phyloP scores from a whole-genome alignment of 805 yeast genomes.

The Barnettozyma californica region DNA sequence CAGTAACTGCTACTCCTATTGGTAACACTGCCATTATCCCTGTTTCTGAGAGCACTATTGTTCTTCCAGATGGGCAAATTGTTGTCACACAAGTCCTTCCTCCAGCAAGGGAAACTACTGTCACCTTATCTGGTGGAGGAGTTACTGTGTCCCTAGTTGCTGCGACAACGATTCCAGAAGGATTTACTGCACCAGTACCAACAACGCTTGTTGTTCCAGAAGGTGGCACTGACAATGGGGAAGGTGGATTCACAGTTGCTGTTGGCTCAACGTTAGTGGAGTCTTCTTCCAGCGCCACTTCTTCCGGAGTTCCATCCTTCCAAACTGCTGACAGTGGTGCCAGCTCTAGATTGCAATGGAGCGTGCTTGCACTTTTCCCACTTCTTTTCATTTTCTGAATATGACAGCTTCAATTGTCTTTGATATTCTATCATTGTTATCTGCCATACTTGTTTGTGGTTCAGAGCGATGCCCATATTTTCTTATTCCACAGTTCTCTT shows the following conservation, averaged over 20 bases:
- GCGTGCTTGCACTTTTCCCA: not conserved
- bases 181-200: no score
- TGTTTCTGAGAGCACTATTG: no score
- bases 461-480: not conserved
- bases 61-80: no score
- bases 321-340: not conserved
- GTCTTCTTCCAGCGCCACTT: not conserved
- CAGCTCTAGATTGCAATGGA: not conserved
- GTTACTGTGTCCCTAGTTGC: not conserved
- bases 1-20: no score
- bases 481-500: not conserved
- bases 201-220: not conserved
- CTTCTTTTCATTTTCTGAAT: not conserved
- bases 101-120: not conserved
- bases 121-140: not conserved
- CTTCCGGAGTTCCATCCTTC: not conserved
- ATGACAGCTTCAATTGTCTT: not conserved
- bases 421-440: not conserved
- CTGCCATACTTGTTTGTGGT: not conserved
- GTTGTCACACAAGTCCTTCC: no score
- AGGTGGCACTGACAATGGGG: not conserved
- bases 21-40: no score
- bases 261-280: not conserved
- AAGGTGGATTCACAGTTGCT: not conserved
- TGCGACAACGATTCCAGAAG: not conserved